A percentile compares a stretch with the other conserved stretches of the same genome.
Conservation (phyloP, 2,329 filamentous ascomycete genomes). For the Clarireedia paspali region DNA sequence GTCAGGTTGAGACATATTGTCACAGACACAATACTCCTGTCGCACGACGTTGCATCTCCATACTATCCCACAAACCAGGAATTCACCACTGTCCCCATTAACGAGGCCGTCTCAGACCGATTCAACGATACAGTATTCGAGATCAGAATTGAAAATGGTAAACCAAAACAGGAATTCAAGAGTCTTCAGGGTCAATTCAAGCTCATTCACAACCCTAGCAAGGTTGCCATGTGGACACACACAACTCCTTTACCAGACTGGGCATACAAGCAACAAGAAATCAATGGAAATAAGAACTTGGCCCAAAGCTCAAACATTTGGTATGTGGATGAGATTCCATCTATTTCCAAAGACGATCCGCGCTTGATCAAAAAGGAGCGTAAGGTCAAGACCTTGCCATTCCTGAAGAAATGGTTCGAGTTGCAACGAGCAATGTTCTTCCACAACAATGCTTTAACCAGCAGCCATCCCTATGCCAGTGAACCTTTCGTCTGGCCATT, state of each 20-base stretch:
- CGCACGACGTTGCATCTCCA: slow-evolving; percentile 94
- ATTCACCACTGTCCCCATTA: slow-evolving; percentile 74
- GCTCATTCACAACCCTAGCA: slow-evolving; percentile 86
- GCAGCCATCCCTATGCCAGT: slow-evolving; percentile 92
- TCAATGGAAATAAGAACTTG: slow-evolving; percentile 98
- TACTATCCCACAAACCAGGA: slow-evolving; percentile 98
- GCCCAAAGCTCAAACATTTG: slow-evolving; percentile 86
- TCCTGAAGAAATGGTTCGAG: slow-evolving; percentile 92
- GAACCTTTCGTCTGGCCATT: slow-evolving; percentile 98
- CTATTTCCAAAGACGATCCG: slow-evolving; percentile 57
- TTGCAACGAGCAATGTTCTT: slow-evolving; percentile 98
- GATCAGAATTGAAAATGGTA: slow-evolving; percentile 80
- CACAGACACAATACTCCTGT: slow-evolving; percentile 79
- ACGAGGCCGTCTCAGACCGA: slow-evolving; percentile 65
- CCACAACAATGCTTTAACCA: slow-evolving; percentile 97
- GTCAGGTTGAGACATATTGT: slow-evolving; percentile 80
- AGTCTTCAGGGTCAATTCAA: slow-evolving; percentile 92
- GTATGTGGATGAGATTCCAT: slow-evolving; percentile 88
- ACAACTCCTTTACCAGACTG: slow-evolving; percentile 92
- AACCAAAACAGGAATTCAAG: slow-evolving; percentile 76
- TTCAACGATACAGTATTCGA: slow-evolving; percentile 91
- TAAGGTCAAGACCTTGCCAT: slow-evolving; percentile 76
- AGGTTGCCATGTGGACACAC: slow-evolving; percentile 99
- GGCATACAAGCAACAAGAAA: slow-evolving; percentile 95
- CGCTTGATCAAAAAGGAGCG: slow-evolving; percentile 70